Conservation (phyloP, 2,329 filamentous ascomycete species). For the Neonectria ditissima region DNA sequence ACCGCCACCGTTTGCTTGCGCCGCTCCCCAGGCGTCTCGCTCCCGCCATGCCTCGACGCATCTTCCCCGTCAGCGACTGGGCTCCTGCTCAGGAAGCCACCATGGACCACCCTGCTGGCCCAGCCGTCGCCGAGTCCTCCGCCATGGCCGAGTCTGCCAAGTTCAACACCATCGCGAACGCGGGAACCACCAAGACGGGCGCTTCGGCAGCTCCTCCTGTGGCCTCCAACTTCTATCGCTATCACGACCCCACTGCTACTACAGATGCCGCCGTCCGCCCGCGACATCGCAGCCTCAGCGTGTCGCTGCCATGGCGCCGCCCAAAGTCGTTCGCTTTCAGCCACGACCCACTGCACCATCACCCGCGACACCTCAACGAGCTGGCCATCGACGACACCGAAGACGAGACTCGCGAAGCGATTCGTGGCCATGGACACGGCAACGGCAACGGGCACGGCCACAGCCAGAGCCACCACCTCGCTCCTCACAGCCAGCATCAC, state of each 20-base stretch:
- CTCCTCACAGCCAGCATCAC: slow-evolving; percentile 42
- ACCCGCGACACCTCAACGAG: slow-evolving; percentile 47
- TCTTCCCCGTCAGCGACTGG: slow-evolving; percentile 57
- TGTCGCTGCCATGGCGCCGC: slow-evolving; percentile 62
- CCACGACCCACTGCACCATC: slow-evolving; percentile 47
- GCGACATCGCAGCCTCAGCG: slow-evolving; percentile 62
- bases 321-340: slow-evolving; percentile 58
- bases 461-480: slow-evolving; percentile 35
- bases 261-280: slow-evolving; percentile 41
- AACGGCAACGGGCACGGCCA: slow-evolving; percentile 43
- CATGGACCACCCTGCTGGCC: slow-evolving; percentile 34
- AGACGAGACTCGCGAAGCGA: slow-evolving; percentile 42
- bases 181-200: slow-evolving; percentile 4
- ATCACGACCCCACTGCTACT: slow-evolving; percentile 21
- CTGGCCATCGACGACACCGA: slow-evolving; percentile 49
- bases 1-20: slow-evolving; percentile 5
- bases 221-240: slow-evolving; percentile 6
- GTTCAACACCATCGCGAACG: not conserved
- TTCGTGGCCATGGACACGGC: slow-evolving; percentile 36
- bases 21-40: slow-evolving; percentile 21
- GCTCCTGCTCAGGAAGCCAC: slow-evolving; percentile 58
- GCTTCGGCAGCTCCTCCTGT: slow-evolving; percentile 21
- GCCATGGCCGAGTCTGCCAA: slow-evolving; percentile 14
- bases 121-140: slow-evolving; percentile 33
- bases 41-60: slow-evolving; percentile 50